Percentiles rank a stretch among this genome's conserved stretches.
These are phyloP conservation scores for Odontarrhena argentea DNA, from an alignment of 345 rosid genomes.

Conservation along the genomic window DNA sequence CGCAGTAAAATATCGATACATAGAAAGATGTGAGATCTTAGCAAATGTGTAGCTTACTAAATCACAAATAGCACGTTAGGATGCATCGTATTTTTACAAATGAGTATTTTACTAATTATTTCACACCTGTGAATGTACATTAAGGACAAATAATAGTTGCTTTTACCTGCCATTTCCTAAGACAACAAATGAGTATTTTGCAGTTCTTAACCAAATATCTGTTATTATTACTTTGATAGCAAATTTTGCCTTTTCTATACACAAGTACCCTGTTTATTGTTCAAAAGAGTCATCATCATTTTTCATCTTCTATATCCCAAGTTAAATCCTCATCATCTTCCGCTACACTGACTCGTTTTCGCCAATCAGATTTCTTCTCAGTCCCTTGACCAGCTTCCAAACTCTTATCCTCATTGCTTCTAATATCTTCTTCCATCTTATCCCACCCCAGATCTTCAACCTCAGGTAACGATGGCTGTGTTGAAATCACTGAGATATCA, in stretches of 20 bases:
- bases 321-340: slow-evolving; percentile 72
- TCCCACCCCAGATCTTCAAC: slow-evolving; percentile 85
- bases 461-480: slow-evolving; percentile 54
- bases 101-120: no score
- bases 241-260: slow-evolving; percentile 8
- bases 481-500: slow-evolving; percentile 68
- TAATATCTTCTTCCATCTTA: slow-evolving; percentile 64
- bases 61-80: no score
- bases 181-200: no score
- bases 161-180: no score
- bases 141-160: no score
- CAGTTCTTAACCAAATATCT: background rate
- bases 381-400: slow-evolving; percentile 33
- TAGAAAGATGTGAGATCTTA: slow-evolving; percentile 19
- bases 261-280: slow-evolving; percentile 27
- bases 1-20: background rate
- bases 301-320: slow-evolving; percentile 85
- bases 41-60: background rate
- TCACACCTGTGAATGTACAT: no score
- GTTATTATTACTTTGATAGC: background rate
- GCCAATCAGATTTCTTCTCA: slow-evolving; percentile 49
- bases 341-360: slow-evolving; percentile 48
- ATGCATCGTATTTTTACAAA: no score
- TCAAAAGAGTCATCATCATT: slow-evolving; percentile 41
- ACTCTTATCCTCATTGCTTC: slow-evolving; percentile 49